A percentile compares a stretch with the other conserved stretches of the same genome.
phyloP scores from a whole-genome alignment of 495 filamentous ascomycete genomes.

The Neurospora sp. region DNA sequence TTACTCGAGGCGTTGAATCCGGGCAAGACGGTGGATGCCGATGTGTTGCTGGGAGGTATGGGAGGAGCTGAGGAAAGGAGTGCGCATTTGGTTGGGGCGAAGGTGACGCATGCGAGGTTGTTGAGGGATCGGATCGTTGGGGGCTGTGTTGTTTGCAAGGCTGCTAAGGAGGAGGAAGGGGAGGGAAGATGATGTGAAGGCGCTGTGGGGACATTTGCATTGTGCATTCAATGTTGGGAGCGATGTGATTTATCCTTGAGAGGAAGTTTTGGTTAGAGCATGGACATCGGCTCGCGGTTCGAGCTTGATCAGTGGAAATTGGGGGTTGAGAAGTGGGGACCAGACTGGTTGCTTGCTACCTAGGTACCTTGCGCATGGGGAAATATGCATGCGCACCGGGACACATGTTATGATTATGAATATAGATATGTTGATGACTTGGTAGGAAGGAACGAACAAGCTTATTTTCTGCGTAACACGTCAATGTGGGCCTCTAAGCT shows the following conservation, averaged over 20 bases:
- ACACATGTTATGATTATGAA: background rate
- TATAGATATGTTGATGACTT: background rate
- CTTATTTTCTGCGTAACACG: background rate
- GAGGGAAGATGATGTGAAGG: background rate
- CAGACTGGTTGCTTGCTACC: too few species aligned
- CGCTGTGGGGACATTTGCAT: background rate
- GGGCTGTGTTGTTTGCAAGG: conserved; percentile 58
- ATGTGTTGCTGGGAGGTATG: conserved; percentile 11
- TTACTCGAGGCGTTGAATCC: conserved; percentile 47
- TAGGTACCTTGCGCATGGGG: background rate
- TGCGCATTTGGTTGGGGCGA: conserved; percentile 53
- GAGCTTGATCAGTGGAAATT: background rate
- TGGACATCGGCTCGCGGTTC: background rate
- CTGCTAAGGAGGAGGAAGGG: conserved; percentile 1
- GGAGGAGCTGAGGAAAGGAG: conserved; percentile 32
- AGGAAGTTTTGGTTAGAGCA: background rate
- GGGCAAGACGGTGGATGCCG: conserved; percentile 21
- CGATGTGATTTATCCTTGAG: background rate
- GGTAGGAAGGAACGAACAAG: background rate
- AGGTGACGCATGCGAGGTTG: conserved; percentile 81
- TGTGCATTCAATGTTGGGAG: background rate
- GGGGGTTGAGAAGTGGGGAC: too few species aligned
- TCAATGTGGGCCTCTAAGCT: too few species aligned
- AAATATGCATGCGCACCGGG: background rate
- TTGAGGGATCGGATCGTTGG: conserved; percentile 58